Evolutionary conservation across 768 basidiomycete genomes (phyloP).

Genomic region (Pholiota microspora): DNA sequence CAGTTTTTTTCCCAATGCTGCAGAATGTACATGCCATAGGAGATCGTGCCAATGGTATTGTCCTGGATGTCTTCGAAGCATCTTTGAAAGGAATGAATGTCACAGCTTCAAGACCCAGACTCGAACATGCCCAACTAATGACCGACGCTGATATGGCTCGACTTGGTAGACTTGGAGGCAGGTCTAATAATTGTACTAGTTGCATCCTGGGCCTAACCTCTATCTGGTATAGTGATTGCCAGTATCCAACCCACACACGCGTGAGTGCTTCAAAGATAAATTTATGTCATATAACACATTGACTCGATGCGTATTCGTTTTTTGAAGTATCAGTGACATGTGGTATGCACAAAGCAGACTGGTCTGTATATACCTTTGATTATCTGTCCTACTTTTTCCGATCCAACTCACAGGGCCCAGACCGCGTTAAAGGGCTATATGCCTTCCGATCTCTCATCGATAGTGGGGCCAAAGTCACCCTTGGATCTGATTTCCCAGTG

Average conservation of each 20-base stretch:
- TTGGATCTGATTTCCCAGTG: constrained; percentile 91
- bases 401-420: constrained; percentile 55
- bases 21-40: constrained; percentile 89
- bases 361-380: constrained; percentile 36
- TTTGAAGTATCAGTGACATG: constrained; percentile 78
- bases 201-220: not conserved
- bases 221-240: constrained; percentile 63
- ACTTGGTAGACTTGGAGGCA: constrained; percentile 78
- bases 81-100: constrained; percentile 61
- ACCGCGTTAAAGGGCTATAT: constrained; percentile 82
- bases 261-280: constrained; percentile 39
- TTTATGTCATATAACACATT: not conserved
- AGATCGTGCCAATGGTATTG: constrained; percentile 83
- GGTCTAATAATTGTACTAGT: constrained; percentile 16
- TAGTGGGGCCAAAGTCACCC: constrained; percentile 62
- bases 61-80: constrained; percentile 80
- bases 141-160: constrained; percentile 72
- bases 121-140: constrained; percentile 92
- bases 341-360: constrained; percentile 84
- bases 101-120: constrained; percentile 66
- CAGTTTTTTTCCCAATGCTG: not conserved
- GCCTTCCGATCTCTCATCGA: constrained; percentile 78
- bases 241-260: constrained; percentile 91
- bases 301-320: not conserved
- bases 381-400: constrained; percentile 5